Evolutionary conservation across 768 basidiomycete species (phyloP), one percentile per base, ranked within the genome.

Genomic region (Russula lepida): DNA sequence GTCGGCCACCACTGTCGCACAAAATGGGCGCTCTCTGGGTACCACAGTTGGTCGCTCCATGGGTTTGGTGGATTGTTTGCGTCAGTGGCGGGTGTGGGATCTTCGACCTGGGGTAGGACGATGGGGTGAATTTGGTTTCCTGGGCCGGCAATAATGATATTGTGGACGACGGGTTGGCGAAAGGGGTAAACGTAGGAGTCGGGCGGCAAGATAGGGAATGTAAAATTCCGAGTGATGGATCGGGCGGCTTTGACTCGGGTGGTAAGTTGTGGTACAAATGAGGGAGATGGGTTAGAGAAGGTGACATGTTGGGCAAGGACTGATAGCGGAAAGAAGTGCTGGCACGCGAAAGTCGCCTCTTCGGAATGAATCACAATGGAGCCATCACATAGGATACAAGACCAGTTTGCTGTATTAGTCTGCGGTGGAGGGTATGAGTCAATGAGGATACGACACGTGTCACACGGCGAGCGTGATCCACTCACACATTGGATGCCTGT

Each of bases 1-100:
- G 80, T 82, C 1, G 87, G 87, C 87, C 87, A 89, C 87, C 87
- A 89, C 63, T 89, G 87, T 12, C 87, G 81, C 6, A 89, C 86
- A 62, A 88, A 89, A 71, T 88, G 86, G 0, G 85, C 86, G 53
- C 80, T 81, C 68, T 88, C 86, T 15, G 86, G 85, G 63, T 81
- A 84, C 86, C 85, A 88, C 0, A 79, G 77, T 0, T 84, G 84
- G 67, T 79, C 80, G 0, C 84, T 84, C 69, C 81, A 87, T 1
- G 86, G 86, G 60, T 86, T 86, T 0, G 75, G 74, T 30, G 54
- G 54, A 17, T 37, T 46, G 28, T 51, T 44, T 32, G 33, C 30
- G 21, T 64, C 62, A 0, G 27, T 11, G 13, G 58, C 48, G 2
- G 54, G 53, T 4, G 48, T 54, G n/a, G 63, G 55, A 17, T 52